Base-by-base conservation (phyloP, 108 stramenopile genomes). In the Seminavis robusta region DNA sequence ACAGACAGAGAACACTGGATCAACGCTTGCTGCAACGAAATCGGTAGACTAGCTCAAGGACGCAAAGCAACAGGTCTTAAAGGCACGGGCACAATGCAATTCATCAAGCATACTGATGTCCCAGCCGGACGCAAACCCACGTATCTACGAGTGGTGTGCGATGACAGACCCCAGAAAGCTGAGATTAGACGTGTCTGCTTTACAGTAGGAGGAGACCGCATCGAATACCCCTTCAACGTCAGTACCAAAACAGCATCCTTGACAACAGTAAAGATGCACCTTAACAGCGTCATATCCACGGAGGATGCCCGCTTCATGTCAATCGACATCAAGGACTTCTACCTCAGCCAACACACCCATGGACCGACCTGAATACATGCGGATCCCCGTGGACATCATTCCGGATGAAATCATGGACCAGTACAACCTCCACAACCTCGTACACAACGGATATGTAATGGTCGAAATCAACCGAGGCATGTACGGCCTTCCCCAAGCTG, bases 281-380 rank as follows among this genome's bases (percentile, higher is more conserved):
- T 59, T 27, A 58, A 59, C 57, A 67, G 58, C 34, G 57, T 60
- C 6, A 24, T 58, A 16, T 51, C 48, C 59, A 58, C 37, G 25
- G 20, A 19, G 0, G 40, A 25, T 0, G 69, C 69, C 21, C 37
- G 53, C 3, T 71, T 48, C 41, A 46, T 63, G 45, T 40, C 47
- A 10, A 3, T 42, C 20, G 73, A 80, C 47, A n/a, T 75, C 23
- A 63, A 47, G 23, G 43, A 72, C 25, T 72, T 76, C 44, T 73
- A 57, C 47, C 65, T 63, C 31, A 41, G 50, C n/a, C n/a, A n/a
- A n/a, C 5, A 63, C 78, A 6, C 60, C 52, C 0, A 54, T 81
- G 63, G 23, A 31, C 5, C 17, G 41, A 1, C 48, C 29, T 30
- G 70, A 81, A 40, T 76, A 70, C 61, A 74, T 67, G 42, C 55